Evolutionary conservation across 2,329 filamentous ascomycete species (phyloP).

Genomic region (Colletotrichum graminicola): DNA sequence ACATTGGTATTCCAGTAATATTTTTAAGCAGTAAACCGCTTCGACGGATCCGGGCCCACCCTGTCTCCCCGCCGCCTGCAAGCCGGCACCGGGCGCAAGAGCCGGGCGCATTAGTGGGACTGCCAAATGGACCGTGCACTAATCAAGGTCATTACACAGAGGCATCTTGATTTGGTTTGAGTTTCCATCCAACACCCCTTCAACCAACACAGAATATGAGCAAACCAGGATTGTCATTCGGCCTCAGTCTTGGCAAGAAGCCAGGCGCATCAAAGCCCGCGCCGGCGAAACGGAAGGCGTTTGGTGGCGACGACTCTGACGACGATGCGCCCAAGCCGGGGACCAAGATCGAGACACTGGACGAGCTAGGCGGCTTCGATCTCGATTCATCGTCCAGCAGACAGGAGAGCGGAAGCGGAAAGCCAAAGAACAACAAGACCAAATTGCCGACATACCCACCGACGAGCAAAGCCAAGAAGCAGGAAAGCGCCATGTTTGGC

Average conservation of each 20-base stretch:
- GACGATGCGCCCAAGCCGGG: constrained; percentile 56
- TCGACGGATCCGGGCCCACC: constrained; percentile 6
- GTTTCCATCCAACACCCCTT: neutral
- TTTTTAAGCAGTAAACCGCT: neutral
- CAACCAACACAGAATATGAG: constrained; percentile 53
- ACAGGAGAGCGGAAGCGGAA: constrained; percentile 46
- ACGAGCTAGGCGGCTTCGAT: constrained; percentile 67
- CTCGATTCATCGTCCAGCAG: constrained; percentile 47
- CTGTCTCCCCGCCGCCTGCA: constrained; percentile 7
- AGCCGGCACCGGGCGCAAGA: constrained; percentile 10
- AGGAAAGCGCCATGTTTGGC: constrained; percentile 63
- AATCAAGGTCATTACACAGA: neutral
- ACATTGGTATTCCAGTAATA: neutral
- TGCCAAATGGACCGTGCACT: constrained; percentile 19
- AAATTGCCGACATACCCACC: constrained; percentile 55
- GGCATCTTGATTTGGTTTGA: neutral
- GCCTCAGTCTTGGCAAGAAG: constrained; percentile 73
- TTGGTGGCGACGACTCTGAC: constrained; percentile 71
- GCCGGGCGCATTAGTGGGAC: constrained; percentile 18
- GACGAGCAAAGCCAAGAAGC: constrained; percentile 57
- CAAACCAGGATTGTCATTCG: constrained; percentile 64
- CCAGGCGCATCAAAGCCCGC: constrained; percentile 61
- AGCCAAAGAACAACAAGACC: constrained; percentile 51
- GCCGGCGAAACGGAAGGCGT: constrained; percentile 66
- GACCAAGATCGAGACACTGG: constrained; percentile 67